Conservation (phyloP, 192 early-diverging fungal species). For the Chytriomyces confervae region DNA sequence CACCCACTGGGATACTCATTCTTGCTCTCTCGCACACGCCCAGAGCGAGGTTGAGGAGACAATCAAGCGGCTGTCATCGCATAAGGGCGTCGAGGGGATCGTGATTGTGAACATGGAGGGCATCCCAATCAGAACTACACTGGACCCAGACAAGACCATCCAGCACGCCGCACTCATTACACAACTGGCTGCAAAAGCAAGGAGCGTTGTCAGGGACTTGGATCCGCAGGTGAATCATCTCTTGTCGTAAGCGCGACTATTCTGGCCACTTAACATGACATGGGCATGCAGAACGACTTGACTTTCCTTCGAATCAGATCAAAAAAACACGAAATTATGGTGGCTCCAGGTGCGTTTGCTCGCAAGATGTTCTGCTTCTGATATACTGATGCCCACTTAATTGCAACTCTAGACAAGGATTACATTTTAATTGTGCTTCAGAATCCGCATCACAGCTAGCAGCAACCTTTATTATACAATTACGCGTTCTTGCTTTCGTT, state of each 20-base stretch:
- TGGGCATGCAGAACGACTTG: conserved; percentile 76
- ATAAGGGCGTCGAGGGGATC: conserved; percentile 87
- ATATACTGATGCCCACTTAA: neutral
- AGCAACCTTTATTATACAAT: neutral
- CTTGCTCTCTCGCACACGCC: neutral
- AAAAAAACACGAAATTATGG: conserved; percentile 96
- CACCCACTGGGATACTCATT: neutral
- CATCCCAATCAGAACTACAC: conserved; percentile 85
- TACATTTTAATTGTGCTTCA: conserved; percentile 85
- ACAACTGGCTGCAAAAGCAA: conserved; percentile 78
- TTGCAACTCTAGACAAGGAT: conserved; percentile 67
- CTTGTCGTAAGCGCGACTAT: too few species aligned
- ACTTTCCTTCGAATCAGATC: conserved; percentile 92
- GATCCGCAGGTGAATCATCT: conserved; percentile 75
- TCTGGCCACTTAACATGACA: too few species aligned
- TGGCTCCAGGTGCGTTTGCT: conserved; percentile 75
- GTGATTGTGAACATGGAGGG: conserved; percentile 93
- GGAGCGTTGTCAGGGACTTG: conserved; percentile 76
- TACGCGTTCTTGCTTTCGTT: too few species aligned
- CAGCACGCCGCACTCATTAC: conserved; percentile 85
- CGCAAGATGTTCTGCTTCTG: neutral
- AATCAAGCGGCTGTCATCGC: conserved; percentile 81
- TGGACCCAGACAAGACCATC: conserved; percentile 79
- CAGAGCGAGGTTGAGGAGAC: conserved; percentile 91
- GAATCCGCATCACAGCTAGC: conserved; percentile 60